phyloP scores from a whole-genome alignment of 2,329 filamentous ascomycete species.

The Aspergillus eucalypticola region DNA sequence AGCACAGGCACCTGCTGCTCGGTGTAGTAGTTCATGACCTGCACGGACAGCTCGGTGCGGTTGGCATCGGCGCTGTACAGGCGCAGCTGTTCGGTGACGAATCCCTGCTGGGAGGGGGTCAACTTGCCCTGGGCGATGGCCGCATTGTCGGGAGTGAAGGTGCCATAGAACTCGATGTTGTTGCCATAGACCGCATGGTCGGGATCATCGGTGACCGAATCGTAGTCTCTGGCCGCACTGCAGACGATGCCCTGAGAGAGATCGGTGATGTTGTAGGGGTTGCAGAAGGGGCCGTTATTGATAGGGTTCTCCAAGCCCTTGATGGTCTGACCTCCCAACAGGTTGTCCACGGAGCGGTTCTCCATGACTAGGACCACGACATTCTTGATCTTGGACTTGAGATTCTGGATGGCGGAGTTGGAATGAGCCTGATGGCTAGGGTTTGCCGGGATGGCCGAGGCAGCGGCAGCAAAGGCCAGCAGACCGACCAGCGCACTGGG shows the following conservation, averaged over 20 bases:
- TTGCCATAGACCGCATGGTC: constrained; percentile 47
- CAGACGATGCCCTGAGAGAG: constrained; percentile 32
- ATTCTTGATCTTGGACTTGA: constrained; percentile 41
- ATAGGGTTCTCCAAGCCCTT: constrained; percentile 45
- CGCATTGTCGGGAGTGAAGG: constrained; percentile 41
- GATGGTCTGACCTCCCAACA: constrained; percentile 45
- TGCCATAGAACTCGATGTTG: constrained; percentile 48
- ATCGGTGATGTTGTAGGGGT: constrained; percentile 41
- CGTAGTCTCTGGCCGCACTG: constrained; percentile 39
- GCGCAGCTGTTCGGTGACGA: constrained; percentile 46
- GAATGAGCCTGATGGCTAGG: constrained; percentile 10
- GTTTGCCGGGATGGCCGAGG: constrained; percentile 9
- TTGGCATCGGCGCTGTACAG: constrained; percentile 34
- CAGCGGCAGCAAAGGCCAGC: constrained; percentile 26
- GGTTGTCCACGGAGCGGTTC: constrained; percentile 49
- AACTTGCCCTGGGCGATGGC: constrained; percentile 37
- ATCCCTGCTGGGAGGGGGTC: constrained; percentile 37
- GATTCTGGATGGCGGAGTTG: constrained; percentile 22
- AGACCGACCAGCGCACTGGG: constrained; percentile 26
- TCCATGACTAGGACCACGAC: constrained; percentile 43
- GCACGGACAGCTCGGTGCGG: constrained; percentile 34
- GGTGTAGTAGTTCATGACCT: constrained; percentile 50
- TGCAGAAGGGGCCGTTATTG: constrained; percentile 47
- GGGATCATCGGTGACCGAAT: constrained; percentile 46
- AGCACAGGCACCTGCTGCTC: constrained; percentile 47